Base-by-base conservation (phyloP, 2,329 filamentous ascomycete species). In the Zasmidium angulare region DNA sequence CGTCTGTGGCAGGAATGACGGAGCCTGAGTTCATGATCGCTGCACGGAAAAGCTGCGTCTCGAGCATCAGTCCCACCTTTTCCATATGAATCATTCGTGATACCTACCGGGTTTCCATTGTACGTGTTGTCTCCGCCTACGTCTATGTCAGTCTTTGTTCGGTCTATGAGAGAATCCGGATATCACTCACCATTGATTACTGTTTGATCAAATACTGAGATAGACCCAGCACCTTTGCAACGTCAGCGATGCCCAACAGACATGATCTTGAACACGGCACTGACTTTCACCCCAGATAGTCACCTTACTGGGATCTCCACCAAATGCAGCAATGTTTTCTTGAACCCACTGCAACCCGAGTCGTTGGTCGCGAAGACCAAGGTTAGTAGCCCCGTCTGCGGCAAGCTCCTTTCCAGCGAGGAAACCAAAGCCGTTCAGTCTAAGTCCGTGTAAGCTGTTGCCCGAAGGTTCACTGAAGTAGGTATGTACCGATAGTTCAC, bases 1-100 rank as follows among this genome's bases (percentile, higher is more conserved):
- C 56, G 91, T 84, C 0, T 82, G 79, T 50, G 0, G 86, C 80
- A 0, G 87, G 87, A 0, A 84, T 75, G 2, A 88, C 72, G 55
- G 81, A 85, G 2, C 89, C 88, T 1, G 86, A 89, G 75, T 89
- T 84, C 89, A 93, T 92, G 66, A 93, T 92, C 23, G 80, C 89
- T 0, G 79, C 89, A 23, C 87, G 83, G 81, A 93, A 93, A 0
- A 93, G 79, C 36, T 43, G 11, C 6, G 26, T 29, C 6, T 4
- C 26, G 26, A 29, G 26, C 11, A 11, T 29, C 6, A 29, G 26
- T 29, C 26, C 11, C 26, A 43, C 11, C 36, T 19, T 3, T 3
- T 43, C 36, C 11, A 3, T 43, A 7, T 19, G n/a, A n/a, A n/a
- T 43, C 36, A 7, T 43, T 14, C 4, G n/a, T 17, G 3, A 17